phyloP scores from a whole-genome alignment of 2,329 filamentous ascomycete genomes.

The Blastomyces emzantsi region DNA sequence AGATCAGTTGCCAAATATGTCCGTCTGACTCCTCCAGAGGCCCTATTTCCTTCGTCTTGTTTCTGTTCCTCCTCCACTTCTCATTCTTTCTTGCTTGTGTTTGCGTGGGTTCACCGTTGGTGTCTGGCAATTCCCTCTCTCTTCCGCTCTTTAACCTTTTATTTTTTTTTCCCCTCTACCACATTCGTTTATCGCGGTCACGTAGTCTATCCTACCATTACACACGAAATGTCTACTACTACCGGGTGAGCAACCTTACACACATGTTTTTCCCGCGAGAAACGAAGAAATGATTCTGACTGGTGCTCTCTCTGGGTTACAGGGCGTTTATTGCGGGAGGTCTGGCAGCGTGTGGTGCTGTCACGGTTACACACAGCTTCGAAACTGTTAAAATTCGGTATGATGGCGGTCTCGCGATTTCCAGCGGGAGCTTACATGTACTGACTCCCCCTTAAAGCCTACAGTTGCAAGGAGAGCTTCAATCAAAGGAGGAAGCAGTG shows the following conservation, averaged over 20 bases:
- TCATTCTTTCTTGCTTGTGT: background rate
- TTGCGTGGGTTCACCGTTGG: background rate
- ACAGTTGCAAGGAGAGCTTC: slow-evolving; percentile 93
- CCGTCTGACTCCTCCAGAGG: background rate
- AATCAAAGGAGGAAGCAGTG: slow-evolving; percentile 73
- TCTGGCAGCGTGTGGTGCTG: slow-evolving; percentile 92
- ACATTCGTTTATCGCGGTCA: background rate
- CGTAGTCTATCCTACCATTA: background rate
- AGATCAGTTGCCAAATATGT: background rate
- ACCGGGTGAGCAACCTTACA: slow-evolving; percentile 33
- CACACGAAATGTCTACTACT: slow-evolving; percentile 45
- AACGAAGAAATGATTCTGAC: slow-evolving; percentile 8
- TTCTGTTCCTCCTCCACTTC: background rate
- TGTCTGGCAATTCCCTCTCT: background rate
- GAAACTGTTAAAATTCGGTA: slow-evolving; percentile 98
- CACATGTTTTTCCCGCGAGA: background rate
- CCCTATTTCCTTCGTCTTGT: background rate
- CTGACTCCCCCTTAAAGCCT: slow-evolving; percentile 48
- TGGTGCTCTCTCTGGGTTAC: slow-evolving; percentile 9
- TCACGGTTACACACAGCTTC: slow-evolving; percentile 95
- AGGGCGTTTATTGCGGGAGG: slow-evolving; percentile 92
- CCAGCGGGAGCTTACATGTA: slow-evolving; percentile 7
- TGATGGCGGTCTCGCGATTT: slow-evolving; percentile 21
- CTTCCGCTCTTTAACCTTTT: background rate
- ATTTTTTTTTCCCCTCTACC: background rate